These are phyloP conservation scores for Durusdinium trenchii DNA, from an alignment of 73 alveolate genomes.

Conservation along the genomic window DNA sequence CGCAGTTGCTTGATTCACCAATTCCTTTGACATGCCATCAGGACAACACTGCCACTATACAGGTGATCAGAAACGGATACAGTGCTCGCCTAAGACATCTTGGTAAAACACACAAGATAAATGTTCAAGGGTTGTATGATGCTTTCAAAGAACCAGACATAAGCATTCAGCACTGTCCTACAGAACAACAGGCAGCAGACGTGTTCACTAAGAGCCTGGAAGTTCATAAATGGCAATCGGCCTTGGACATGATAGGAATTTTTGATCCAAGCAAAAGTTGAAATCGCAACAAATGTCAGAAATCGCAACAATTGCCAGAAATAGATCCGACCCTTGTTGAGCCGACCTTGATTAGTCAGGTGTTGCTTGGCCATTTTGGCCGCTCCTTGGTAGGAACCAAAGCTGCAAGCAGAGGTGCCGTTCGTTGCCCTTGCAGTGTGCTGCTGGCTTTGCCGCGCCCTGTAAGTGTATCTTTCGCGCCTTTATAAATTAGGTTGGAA, in stretches of 20 bases:
- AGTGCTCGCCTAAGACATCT: constrained; percentile 42
- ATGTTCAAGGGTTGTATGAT: constrained; percentile 11
- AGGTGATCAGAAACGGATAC: constrained; percentile 34
- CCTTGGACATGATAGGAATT: constrained; percentile 34
- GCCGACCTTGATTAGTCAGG: constrained; percentile 37
- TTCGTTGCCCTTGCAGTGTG: constrained; percentile 1
- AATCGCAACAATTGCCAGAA: not conserved
- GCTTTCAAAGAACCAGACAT: constrained; percentile 25
- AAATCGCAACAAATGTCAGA: too few species aligned
- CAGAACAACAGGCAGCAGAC: constrained; percentile 50
- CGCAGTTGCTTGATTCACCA: not conserved
- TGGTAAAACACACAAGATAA: constrained; percentile 16
- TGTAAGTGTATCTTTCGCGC: not conserved
- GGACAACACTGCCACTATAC: constrained; percentile 68
- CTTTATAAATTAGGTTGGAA: not conserved
- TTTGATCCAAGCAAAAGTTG: not conserved
- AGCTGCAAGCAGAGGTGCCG: not conserved
- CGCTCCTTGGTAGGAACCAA: constrained; percentile 50
- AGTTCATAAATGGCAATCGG: constrained; percentile 31
- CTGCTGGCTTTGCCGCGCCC: constrained; percentile 6
- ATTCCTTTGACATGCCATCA: constrained; percentile 3
- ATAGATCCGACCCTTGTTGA: constrained; percentile 51
- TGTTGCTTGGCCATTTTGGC: constrained; percentile 44
- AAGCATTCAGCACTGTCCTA: not conserved
- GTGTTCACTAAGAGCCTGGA: constrained; percentile 26